Conservation (phyloP, 2,329 filamentous ascomycete genomes). For the Talaromyces sp. region DNA sequence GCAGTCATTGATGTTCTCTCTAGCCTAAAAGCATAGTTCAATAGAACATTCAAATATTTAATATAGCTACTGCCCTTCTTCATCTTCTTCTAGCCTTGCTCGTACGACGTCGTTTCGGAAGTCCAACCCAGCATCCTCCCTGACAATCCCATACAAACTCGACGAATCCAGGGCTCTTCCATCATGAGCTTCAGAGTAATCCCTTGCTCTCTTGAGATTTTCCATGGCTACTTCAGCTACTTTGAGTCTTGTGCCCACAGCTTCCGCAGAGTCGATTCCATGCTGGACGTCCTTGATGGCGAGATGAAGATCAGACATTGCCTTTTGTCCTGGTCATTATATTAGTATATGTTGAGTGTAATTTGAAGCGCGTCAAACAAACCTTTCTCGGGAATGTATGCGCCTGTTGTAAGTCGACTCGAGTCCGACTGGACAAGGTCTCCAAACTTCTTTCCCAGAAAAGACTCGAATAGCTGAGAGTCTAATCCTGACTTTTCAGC, state of each 20-base stretch:
- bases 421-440: constrained; percentile 21
- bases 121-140: constrained; percentile 36
- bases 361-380: constrained; percentile 13
- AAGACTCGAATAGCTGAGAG: constrained; percentile 18
- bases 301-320: constrained; percentile 45
- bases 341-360: neutral
- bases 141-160: constrained; percentile 46
- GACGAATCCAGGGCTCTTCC: constrained; percentile 43
- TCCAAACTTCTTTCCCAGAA: constrained; percentile 25
- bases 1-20: neutral
- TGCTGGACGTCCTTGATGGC: constrained; percentile 49
- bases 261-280: constrained; percentile 40
- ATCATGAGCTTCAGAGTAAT: constrained; percentile 27
- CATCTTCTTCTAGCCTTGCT: neutral
- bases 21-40: neutral
- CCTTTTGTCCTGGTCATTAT: neutral
- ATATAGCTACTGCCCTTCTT: neutral
- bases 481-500: constrained; percentile 25
- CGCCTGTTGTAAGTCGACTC: constrained; percentile 21
- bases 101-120: constrained; percentile 38
- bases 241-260: constrained; percentile 33
- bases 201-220: constrained; percentile 40
- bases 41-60: neutral
- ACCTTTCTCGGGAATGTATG: constrained; percentile 23
- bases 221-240: constrained; percentile 40